Evolutionary conservation across 1,284 basidiomycete species (phyloP), one percentile per base, ranked within the genome.

Genomic region (Pseudozyma sp.): DNA sequence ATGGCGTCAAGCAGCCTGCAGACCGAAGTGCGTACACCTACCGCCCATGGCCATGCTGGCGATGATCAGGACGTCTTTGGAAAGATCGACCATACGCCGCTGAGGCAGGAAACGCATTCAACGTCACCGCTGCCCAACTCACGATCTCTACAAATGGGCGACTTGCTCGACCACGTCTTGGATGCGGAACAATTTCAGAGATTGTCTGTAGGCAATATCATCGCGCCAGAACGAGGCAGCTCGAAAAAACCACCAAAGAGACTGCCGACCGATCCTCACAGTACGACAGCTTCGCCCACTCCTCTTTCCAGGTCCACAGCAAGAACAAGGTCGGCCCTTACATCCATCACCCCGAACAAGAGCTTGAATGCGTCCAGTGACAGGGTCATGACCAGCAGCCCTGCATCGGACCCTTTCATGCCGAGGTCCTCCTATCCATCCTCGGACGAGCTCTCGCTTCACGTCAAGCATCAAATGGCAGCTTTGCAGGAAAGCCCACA

Each of bases 71-170:
- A 73, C 48, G 70, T 73, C 0, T 73, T 73, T 39, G 70, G 70
- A 21, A 65, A 69, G 43, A 73, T 73, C 36, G 65, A 73, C 38
- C 70, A 73, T 16, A 73, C 70, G 0, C 70, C 70, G 10, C 36
- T 73, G 7, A 57, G 70, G 10, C 65, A 73, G 34, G 65, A 73
- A 18, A 68, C 64, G 18, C 58, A 73, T 43, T 73, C 70, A 11
- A 73, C 70, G 19, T 73, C 65, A n/a, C 70, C 70, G 0, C 58
- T 73, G 3, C 70, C 70, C 47, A 73, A 73, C 42, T 73, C 65
- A 16, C 44, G 65, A 6, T 73, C 70, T 10, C 25, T 73, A 31
- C 65, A 73, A 42, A 68, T 64, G 50, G 70, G 70, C 40, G 70
- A 68, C 42, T 58, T 73, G 65, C 61, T 73, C 1, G 65, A 73